Percentiles rank a stretch among this genome's conserved stretches.
These are phyloP conservation scores for Platanthera guangdongensis DNA, from an alignment of 106 monocot species.

Conservation along the genomic window DNA sequence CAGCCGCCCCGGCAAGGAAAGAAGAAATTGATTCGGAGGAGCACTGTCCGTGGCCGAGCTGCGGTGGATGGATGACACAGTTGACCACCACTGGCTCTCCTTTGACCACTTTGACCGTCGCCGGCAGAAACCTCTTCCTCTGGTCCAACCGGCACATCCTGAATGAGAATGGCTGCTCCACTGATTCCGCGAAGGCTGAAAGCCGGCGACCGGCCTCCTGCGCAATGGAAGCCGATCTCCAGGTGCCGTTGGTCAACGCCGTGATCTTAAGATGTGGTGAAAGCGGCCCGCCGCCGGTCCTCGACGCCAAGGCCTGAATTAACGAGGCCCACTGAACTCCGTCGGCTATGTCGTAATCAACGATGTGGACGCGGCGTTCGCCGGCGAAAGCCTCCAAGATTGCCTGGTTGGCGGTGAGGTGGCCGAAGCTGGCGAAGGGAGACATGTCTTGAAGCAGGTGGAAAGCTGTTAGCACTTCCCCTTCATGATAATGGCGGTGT, in stretches of 20 bases:
- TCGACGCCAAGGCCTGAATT: constrained; percentile 38
- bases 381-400: constrained; percentile 37
- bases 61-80: constrained; percentile 31
- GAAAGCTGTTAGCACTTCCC: constrained; percentile 29
- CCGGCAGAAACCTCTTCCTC: constrained; percentile 26
- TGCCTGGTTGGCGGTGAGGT: constrained; percentile 56
- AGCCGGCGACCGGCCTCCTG: constrained; percentile 35
- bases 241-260: constrained; percentile 17
- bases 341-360: constrained; percentile 46
- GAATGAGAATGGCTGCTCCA: constrained; percentile 43
- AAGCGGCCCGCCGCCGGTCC: not conserved
- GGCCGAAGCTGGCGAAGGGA: constrained; percentile 38
- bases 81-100: constrained; percentile 33
- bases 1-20: constrained; percentile 12
- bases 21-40: constrained; percentile 16
- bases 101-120: constrained; percentile 21
- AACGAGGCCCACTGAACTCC: constrained; percentile 48
- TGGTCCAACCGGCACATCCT: constrained; percentile 34
- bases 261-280: constrained; percentile 45
- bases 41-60: not conserved
- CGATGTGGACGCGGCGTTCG: constrained; percentile 34
- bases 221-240: constrained; percentile 6
- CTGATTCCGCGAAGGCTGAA: constrained; percentile 36
- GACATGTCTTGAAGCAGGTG: constrained; percentile 57
- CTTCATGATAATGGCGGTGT: not conserved